Base-by-base conservation (phyloP, 352 stramenopile genomes). In the Plasmopara viticola region DNA sequence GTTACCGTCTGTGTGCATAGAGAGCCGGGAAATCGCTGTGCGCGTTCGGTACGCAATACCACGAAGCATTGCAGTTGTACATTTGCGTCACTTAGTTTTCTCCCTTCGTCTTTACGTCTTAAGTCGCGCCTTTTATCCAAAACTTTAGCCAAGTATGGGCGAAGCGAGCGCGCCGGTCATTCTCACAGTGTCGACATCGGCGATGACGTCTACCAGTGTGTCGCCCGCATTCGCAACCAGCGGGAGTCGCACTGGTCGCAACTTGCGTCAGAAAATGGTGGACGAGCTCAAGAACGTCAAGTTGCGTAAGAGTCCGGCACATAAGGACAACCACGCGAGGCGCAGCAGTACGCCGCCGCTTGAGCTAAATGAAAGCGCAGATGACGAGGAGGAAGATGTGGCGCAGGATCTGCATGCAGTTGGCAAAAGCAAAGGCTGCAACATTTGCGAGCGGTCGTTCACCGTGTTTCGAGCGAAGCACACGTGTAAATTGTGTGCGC, bases 391-490 rank as follows among this genome's bases (percentile, higher is more conserved):
- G 8, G 42, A 66, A 3, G 58, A 63, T 34, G 20, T 48, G n/a
- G 50, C 50, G 31, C 56, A 58, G 9, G 56, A 59, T n/a, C 43
- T 25, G 2, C 44, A 57, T 13, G 38, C 49, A 17, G 20, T 28
- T 13, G 29, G 44, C 3, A 70, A 68, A 60, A 48, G 49, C 15
- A 70, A 70, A 42, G 64, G 62, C 28, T 90, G 79, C 47, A 68
- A 61, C 12, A 71, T 85, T 37, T 90, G 79, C 50, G 74, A 87
- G 46, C 74, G 76, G 2, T 84, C 79, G 20, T 90, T 90, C 51
- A 78, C 73, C 2, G 77, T 92, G 37, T 89, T 92, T 48, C 77
- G 78, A 34, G 65, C 79, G 44, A 90, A 90, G 60, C 82, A 92
- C 54, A 88, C 79, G 54, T 92, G 82, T 55, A 85, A 86, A 58